Evolutionary conservation across 495 filamentous ascomycete genomes (phyloP), one percentile per base, ranked within the genome.

Genomic region (Glonium stellatum): DNA sequence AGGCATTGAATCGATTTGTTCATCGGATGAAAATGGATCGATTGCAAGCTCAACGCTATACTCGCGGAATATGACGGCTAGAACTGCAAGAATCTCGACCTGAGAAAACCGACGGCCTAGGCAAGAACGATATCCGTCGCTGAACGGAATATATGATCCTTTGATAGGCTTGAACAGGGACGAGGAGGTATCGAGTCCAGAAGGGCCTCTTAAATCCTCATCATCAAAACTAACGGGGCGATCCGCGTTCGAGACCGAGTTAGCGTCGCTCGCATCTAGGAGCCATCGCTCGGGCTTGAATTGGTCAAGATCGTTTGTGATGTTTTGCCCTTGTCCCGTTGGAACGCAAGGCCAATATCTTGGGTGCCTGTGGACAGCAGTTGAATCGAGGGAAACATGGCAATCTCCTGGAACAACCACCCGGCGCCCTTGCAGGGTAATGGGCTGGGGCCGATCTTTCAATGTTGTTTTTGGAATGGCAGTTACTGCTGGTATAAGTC

Each of bases 111-210:
- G 80, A 55, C 80, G 79, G 59, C 79, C 88, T 62, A 83, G 78
- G 73, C 86, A 93, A 61, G 84, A 82, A 58, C 82, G 79, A 35
- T 79, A 74, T 1, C 89, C 88, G 25, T 89, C 87, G 50, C 82
- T 84, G 71, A 90, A 92, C 0, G 89, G 85, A 13, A 90, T 73
- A 64, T 79, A 91, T 1, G 82, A 77, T 1, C 87, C 86, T n/a
- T 80, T 75, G 0, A 76, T 74, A 0, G 86, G 86, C 22, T 78
- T 76, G 73, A 80, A 86, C 54, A 83, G 77, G 22, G 72, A 71
- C 37, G 73, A 72, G 27, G 77, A 77, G 13, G 78, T 82, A 64
- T 85, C 82, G 2, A 71, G 72, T 8, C 79, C 80, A 49, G 76
- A 65, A 13, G 77, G 80, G 0, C 80, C 82, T 53, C 80, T 81